Conservation (phyloP, 441 rosid species). For the Gossypium davidsonii region DNA sequence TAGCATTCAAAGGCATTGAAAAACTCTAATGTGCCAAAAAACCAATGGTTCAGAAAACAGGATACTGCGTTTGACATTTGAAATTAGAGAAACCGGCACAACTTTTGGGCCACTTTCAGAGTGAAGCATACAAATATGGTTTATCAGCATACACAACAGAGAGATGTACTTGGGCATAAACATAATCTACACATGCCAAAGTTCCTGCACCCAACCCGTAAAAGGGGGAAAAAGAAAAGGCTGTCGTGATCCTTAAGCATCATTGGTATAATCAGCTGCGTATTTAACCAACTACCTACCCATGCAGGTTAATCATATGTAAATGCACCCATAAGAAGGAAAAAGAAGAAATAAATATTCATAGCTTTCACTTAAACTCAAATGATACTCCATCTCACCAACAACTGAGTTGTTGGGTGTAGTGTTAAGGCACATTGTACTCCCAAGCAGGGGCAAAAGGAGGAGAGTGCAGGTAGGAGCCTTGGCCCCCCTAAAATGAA, state of each 20-base stretch:
- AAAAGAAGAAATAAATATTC: not conserved
- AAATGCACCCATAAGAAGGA: not conserved
- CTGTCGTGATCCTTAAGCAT: not conserved
- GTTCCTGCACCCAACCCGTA: not conserved
- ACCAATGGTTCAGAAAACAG: not conserved
- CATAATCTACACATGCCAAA: not conserved
- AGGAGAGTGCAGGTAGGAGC: too few species aligned
- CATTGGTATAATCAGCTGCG: not conserved
- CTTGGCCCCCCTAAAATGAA: too few species aligned
- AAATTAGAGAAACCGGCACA: not conserved
- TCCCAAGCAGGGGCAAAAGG: too few species aligned
- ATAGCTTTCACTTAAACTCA: not conserved
- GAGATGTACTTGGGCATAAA: not conserved
- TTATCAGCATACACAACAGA: not conserved
- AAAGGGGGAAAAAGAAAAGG: not conserved
- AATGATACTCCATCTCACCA: not conserved
- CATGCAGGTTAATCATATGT: conserved; percentile 1
- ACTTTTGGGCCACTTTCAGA: not conserved
- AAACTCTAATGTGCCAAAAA: not conserved
- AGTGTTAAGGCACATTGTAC: too few species aligned
- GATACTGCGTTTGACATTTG: not conserved
- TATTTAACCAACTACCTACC: not conserved
- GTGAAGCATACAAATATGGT: not conserved
- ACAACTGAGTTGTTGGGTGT: too few species aligned
- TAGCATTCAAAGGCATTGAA: not conserved